Base-by-base conservation (phyloP, 495 filamentous ascomycete species). In the Diplogelasinospora grovesii region DNA sequence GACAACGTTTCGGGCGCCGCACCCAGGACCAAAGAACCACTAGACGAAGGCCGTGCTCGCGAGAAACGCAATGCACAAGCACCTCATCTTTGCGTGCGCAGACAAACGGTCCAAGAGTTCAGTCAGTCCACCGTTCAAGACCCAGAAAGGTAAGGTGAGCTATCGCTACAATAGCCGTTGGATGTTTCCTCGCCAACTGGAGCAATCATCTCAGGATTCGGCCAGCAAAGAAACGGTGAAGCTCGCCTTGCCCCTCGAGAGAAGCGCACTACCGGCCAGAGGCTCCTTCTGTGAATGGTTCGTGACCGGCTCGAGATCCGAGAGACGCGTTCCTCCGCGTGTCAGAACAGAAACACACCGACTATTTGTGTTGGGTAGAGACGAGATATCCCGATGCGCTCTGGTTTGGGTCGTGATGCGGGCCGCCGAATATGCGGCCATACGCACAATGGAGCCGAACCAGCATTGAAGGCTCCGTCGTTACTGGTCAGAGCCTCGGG, bases 401-500 rank as follows among this genome's bases (percentile, higher is more conserved):
- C 38, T 56, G 46, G n/a, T 49, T 59, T 51, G 45, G 56, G 56
- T 49, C 50, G 37, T 52, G 46, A 43, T 37, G 55, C 57, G 51
- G 60, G 60, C 57, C 60, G 53, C 51, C 16, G 29, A 32, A 48
- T 63, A 63, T 63, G 60, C 60, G 60, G 60, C 57, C 60, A 57
- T 23, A 25, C 33, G 57, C 59, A 55, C 46, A 52, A 35, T 39
- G 46, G 33, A 36, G 39, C 49, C 52, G 49, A 47, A 50, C 48
- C 40, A 36, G 45, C 40, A 50, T 23, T 22, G 35, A 19, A 24
- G 13, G 38, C 27, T 29, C 39, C 24, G 29, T 27, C 28, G 33
- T 57, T 52, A 60, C 27, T 60, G 58, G 58, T 42, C 46, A 46
- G 43, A 16, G 48, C 42, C 31, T 29, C 30, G 33, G 36, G 33